A percentile compares a stretch with the other conserved stretches of the same genome.
Conservation (phyloP, 2,329 filamentous ascomycete species). For the Knoxdaviesia capensis region DNA sequence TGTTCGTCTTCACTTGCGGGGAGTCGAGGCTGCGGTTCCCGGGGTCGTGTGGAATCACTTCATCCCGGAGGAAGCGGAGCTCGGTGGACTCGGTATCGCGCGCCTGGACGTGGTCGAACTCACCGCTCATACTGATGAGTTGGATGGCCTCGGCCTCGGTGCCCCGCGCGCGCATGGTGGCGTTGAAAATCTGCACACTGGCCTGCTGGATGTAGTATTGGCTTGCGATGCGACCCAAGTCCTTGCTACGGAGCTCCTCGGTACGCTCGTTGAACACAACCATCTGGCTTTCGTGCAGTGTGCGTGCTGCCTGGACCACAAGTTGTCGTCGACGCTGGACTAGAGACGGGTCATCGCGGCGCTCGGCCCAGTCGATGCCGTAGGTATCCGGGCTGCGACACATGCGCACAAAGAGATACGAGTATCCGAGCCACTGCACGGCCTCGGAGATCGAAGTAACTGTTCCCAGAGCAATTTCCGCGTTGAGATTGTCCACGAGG, state of each 20-base stretch:
- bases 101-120: conserved; percentile 93
- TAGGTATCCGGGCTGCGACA: conserved; percentile 77
- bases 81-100: conserved; percentile 82
- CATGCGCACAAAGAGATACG: conserved; percentile 95
- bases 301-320: conserved; percentile 71
- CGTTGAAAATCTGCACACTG: conserved; percentile 91
- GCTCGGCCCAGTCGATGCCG: conserved; percentile 87
- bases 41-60: conserved; percentile 17
- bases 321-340: conserved; percentile 72
- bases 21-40: conserved; percentile 28
- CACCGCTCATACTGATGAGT: conserved; percentile 95
- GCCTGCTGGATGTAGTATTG: conserved; percentile 91
- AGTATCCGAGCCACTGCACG: conserved; percentile 94
- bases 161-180: conserved; percentile 69
- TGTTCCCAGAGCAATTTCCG: conserved; percentile 81
- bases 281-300: conserved; percentile 89
- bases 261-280: conserved; percentile 94
- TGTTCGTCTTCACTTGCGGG: conserved; percentile 84
- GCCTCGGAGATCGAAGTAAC: conserved; percentile 88
- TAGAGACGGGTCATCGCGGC: conserved; percentile 68
- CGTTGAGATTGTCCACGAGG: conserved; percentile 90
- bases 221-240: conserved; percentile 89
- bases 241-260: conserved; percentile 82
- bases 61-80: conserved; percentile 50
- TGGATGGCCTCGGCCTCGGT: conserved; percentile 83